Evolutionary conservation across 1,284 basidiomycete species (phyloP).

Genomic region (Cystobasidium sp.): DNA sequence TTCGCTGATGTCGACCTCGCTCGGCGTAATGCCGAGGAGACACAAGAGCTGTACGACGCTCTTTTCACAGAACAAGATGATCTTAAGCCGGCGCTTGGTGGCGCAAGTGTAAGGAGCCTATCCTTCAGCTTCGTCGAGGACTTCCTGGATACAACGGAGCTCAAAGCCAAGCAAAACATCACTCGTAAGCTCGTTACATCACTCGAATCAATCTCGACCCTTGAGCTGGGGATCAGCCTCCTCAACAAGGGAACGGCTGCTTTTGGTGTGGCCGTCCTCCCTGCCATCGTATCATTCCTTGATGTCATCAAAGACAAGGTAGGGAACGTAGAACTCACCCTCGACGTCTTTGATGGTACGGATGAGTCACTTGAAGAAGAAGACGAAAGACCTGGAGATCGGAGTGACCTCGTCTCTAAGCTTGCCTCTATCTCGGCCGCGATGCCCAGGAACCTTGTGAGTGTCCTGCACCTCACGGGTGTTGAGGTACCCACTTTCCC

Average conservation of each 20-base stretch:
- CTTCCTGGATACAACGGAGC: conserved; percentile 6
- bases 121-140: conserved; percentile 9
- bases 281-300: too few species aligned
- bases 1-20: conserved; percentile 16
- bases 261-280: too few species aligned
- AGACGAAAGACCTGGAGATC: too few species aligned
- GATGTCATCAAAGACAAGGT: too few species aligned
- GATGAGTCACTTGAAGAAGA: too few species aligned
- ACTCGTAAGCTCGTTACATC: background rate
- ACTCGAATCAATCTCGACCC: background rate
- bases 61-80: background rate
- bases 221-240: conserved; percentile 7
- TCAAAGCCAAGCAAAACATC: background rate
- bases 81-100: background rate
- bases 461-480: background rate
- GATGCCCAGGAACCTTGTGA: background rate
- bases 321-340: too few species aligned
- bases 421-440: too few species aligned
- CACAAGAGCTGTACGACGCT: background rate
- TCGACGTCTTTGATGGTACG: too few species aligned
- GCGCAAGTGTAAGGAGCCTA: background rate
- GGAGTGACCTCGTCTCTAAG: too few species aligned
- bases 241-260: background rate
- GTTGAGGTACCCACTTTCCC: background rate
- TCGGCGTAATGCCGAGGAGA: conserved; percentile 5